phyloP scores from a whole-genome alignment of 805 yeast genomes.

The Komagataella pastoris region DNA sequence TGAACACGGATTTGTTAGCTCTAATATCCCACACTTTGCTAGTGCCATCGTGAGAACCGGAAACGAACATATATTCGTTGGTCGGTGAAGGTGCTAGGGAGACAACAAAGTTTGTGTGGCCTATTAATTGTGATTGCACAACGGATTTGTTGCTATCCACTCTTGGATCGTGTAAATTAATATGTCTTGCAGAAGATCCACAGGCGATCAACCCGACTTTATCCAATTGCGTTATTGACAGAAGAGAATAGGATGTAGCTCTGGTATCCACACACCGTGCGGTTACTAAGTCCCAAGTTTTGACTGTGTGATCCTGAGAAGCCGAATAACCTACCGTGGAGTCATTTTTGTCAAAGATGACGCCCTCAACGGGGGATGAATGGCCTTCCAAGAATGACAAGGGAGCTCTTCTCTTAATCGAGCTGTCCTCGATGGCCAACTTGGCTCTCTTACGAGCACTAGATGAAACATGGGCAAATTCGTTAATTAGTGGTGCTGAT shows the following conservation, averaged over 20 bases:
- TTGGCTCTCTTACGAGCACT: slow-evolving; percentile 84
- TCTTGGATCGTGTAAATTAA: slow-evolving; percentile 88
- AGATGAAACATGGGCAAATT: slow-evolving; percentile 42
- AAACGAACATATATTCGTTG: slow-evolving; percentile 69
- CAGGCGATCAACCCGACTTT: slow-evolving; percentile 63
- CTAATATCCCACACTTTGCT: slow-evolving; percentile 93
- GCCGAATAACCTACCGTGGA: slow-evolving; percentile 82
- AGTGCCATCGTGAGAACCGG: slow-evolving; percentile 95
- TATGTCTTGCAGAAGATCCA: slow-evolving; percentile 98
- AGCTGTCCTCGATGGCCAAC: slow-evolving; percentile 63
- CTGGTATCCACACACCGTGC: slow-evolving; percentile 77
- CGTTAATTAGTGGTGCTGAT: slow-evolving; percentile 31
- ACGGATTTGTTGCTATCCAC: slow-evolving; percentile 38
- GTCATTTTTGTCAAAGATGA: slow-evolving; percentile 62
- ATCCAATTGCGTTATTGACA: slow-evolving; percentile 61
- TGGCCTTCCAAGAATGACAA: slow-evolving; percentile 72
- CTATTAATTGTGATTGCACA: slow-evolving; percentile 61
- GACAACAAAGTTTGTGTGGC: slow-evolving; percentile 88
- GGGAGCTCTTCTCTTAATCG: slow-evolving; percentile 73
- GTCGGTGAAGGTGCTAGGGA: slow-evolving; percentile 62
- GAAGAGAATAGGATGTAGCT: slow-evolving; percentile 72
- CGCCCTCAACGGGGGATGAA: slow-evolving; percentile 76
- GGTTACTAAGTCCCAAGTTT: slow-evolving; percentile 94
- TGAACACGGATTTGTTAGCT: slow-evolving; percentile 69
- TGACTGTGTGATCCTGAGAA: slow-evolving; percentile 88